These are phyloP conservation scores for Lanmaoa rubissima DNA, from an alignment of 768 basidiomycete genomes.

Conservation along the genomic window DNA sequence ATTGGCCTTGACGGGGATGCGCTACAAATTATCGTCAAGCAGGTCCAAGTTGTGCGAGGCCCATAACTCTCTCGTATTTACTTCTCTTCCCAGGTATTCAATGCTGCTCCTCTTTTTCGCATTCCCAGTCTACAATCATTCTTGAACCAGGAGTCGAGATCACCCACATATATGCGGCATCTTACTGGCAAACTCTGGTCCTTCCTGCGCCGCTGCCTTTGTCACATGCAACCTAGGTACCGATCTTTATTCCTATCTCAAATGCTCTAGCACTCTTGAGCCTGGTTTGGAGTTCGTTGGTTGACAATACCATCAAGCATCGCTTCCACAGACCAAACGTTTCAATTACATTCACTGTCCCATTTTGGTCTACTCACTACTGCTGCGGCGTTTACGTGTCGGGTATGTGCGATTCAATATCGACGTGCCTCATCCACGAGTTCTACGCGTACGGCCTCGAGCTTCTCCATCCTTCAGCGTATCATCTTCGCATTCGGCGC, in stretches of 20 bases:
- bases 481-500: neutral
- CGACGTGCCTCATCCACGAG: neutral
- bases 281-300: neutral
- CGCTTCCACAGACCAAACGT: neutral
- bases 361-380: neutral
- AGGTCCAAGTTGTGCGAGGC: neutral
- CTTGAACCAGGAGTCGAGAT: neutral
- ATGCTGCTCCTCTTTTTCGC: neutral
- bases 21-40: neutral
- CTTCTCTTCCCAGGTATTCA: neutral
- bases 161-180: neutral
- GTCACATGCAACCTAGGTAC: neutral
- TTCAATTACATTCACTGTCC: neutral
- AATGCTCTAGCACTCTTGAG: neutral
- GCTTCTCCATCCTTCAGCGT: neutral
- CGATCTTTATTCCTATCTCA: neutral
- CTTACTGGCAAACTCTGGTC: neutral
- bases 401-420: neutral
- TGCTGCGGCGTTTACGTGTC: neutral
- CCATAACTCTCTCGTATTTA: neutral
- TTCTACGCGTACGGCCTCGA: neutral
- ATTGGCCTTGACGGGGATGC: neutral
- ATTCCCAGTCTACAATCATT: neutral
- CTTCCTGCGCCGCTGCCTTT: neutral
- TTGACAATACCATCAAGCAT: slow-evolving; percentile 1